Conservation (phyloP, 2,329 filamentous ascomycete genomes). For the Colletotrichum tropicale region DNA sequence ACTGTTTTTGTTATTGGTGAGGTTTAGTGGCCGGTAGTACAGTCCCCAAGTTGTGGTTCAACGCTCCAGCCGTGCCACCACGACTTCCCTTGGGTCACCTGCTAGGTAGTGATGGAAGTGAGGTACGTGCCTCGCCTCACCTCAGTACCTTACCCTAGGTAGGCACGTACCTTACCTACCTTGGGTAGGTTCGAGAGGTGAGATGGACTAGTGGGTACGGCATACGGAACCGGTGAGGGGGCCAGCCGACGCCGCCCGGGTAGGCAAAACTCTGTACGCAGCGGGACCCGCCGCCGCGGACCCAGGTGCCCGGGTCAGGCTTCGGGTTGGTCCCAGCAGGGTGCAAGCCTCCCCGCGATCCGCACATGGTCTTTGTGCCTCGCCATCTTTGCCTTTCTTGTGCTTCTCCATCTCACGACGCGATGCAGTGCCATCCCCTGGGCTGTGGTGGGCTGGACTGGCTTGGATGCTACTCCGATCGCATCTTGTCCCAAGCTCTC, state of each 20-base stretch:
- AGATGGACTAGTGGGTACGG: not conserved
- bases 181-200: too few species aligned
- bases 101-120: not conserved
- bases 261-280: not conserved
- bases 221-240: not conserved
- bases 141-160: not conserved
- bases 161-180: too few species aligned
- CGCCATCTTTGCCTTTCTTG: not conserved
- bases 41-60: constrained; percentile 8
- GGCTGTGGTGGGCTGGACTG: not conserved
- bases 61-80: not conserved
- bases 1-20: not conserved
- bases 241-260: not conserved
- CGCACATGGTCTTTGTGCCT: not conserved
- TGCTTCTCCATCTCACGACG: not conserved
- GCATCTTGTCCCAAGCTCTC: not conserved
- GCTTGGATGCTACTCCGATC: not conserved
- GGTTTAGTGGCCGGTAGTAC: not conserved
- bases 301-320: not conserved
- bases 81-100: not conserved
- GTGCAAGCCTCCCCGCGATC: constrained; percentile 2
- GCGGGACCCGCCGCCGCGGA: not conserved
- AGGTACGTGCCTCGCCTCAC: not conserved
- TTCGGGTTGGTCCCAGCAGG: not conserved
- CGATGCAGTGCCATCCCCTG: not conserved